Evolutionary conservation across 2,329 filamentous ascomycete species (phyloP).

Genomic region (Colletotrichum zoysiae): DNA sequence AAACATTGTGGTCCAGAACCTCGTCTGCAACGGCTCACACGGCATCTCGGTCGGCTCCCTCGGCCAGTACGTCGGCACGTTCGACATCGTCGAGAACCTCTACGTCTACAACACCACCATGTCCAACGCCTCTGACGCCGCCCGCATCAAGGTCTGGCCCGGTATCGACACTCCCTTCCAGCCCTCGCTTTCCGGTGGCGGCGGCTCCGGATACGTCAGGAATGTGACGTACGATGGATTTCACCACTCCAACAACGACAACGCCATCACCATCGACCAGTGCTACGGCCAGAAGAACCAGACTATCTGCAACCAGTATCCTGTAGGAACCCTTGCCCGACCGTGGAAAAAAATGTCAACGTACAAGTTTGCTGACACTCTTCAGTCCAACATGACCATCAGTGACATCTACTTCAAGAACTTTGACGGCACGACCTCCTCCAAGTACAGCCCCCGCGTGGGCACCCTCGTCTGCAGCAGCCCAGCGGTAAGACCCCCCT

Average conservation of each 20-base stretch:
- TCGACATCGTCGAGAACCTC: slow-evolving; percentile 78
- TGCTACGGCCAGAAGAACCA: slow-evolving; percentile 42
- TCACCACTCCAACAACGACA: slow-evolving; percentile 70
- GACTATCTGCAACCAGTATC: slow-evolving; percentile 41
- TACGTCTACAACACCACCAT: slow-evolving; percentile 72
- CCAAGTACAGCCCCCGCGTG: slow-evolving; percentile 39
- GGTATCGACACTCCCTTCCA: slow-evolving; percentile 60
- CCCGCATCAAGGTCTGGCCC: slow-evolving; percentile 82
- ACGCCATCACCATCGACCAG: slow-evolving; percentile 48
- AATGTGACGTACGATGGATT: slow-evolving; percentile 78
- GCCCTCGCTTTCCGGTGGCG: slow-evolving; percentile 69
- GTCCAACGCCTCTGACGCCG: slow-evolving; percentile 72
- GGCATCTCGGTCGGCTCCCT: slow-evolving; percentile 80
- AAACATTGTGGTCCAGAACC: slow-evolving; percentile 75
- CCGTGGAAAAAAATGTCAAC: neutral
- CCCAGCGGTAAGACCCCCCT: slow-evolving; percentile 15
- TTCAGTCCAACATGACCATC: slow-evolving; percentile 39
- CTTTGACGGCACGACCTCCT: slow-evolving; percentile 38
- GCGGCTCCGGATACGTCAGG: slow-evolving; percentile 67
- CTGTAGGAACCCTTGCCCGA: slow-evolving; percentile 10
- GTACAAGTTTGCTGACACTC: neutral
- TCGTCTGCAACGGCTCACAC: slow-evolving; percentile 77
- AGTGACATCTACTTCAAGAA: slow-evolving; percentile 42
- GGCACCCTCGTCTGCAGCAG: slow-evolving; percentile 41
- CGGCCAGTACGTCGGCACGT: slow-evolving; percentile 73